phyloP scores from a whole-genome alignment of 352 stramenopile genomes.

The Phytopythium sindhum region DNA sequence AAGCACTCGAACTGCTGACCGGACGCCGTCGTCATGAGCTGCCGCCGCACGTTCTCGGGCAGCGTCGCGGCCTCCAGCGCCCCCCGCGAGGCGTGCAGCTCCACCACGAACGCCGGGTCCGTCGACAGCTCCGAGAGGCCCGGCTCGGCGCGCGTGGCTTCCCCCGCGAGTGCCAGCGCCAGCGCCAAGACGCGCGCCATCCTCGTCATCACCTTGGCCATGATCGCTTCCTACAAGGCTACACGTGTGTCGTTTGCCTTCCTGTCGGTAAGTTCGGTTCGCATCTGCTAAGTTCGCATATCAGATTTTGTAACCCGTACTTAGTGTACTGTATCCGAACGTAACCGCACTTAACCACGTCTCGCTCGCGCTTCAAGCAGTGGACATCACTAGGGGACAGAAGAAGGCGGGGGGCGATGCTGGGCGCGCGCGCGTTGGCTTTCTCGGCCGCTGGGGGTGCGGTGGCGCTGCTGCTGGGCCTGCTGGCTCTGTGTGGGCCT shows the following conservation, averaged over 20 bases:
- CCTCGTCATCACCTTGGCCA: neutral
- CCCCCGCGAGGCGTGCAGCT: conserved; percentile 51
- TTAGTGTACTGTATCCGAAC: neutral
- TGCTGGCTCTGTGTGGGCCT: conserved; percentile 1
- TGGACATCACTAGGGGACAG: too few species aligned
- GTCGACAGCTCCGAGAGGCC: conserved; percentile 2
- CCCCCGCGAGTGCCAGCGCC: neutral
- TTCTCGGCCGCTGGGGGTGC: neutral
- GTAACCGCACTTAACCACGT: conserved; percentile 3
- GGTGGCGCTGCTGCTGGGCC: neutral
- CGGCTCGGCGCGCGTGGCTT: neutral
- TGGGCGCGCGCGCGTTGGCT: neutral
- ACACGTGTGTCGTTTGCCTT: neutral
- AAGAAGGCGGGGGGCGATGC: neutral
- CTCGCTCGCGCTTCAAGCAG: neutral
- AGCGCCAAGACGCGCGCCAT: neutral
- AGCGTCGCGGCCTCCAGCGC: conserved; percentile 19
- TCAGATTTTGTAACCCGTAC: too few species aligned
- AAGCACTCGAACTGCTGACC: conserved; percentile 76
- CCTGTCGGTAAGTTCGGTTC: neutral
- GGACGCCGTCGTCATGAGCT: conserved; percentile 62
- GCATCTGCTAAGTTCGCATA: neutral
- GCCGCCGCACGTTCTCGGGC: conserved; percentile 22
- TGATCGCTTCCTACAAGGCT: neutral
- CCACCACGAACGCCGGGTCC: conserved; percentile 63